phyloP scores from a whole-genome alignment of 495 filamentous ascomycete species.

The Xylaria telfairii region DNA sequence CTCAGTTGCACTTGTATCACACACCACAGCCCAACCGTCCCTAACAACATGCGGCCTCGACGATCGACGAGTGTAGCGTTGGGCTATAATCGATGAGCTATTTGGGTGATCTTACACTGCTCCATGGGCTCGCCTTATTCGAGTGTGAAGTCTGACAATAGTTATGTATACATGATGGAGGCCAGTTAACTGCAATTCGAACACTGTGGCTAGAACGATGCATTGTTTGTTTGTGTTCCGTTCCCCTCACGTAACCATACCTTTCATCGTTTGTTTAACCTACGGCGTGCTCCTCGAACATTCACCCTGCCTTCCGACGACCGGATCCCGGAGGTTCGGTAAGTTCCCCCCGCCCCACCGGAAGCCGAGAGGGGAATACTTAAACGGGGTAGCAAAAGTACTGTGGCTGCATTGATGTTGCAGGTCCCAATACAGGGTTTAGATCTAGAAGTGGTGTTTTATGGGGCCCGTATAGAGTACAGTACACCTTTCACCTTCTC shows the following conservation, averaged over 20 bases:
- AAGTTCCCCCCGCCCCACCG: no score
- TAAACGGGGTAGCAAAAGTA: no score
- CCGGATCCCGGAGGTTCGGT: conserved; percentile 8
- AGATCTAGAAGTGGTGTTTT: no score
- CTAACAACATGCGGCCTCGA: background rate
- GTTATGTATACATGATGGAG: background rate
- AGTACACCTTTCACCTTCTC: no score
- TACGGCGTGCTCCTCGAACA: background rate
- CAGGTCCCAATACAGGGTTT: no score
- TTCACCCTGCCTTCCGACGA: background rate
- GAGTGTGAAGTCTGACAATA: background rate
- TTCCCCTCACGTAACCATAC: background rate
- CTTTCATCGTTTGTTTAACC: background rate
- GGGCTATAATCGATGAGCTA: background rate
- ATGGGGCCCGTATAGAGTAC: no score
- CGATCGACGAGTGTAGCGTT: background rate
- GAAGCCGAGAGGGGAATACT: no score
- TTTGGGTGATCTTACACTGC: background rate
- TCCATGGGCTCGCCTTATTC: background rate
- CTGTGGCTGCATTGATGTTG: no score
- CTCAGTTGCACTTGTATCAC: background rate
- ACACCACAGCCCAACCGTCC: background rate
- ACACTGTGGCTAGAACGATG: background rate
- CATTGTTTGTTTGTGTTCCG: background rate
- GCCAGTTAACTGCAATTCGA: background rate